Evolutionary conservation across 208 protist species (phyloP), one percentile per base, ranked within the genome.

Genomic region (Crithidia expoeki): DNA sequence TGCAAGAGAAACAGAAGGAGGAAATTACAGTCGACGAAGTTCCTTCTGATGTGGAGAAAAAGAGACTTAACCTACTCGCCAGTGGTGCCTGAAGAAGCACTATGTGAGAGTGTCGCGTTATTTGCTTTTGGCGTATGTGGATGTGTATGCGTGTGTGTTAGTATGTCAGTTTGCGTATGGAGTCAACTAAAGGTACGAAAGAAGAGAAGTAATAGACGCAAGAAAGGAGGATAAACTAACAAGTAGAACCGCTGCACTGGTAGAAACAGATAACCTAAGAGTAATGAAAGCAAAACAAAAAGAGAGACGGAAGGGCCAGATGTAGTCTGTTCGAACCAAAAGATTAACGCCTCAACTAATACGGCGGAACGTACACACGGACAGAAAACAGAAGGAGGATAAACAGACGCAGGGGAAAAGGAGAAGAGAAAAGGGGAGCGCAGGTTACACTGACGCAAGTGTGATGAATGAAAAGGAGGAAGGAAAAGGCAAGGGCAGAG

Each of bases 401-500:
- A 49, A 6, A 19, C 44, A 62, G 19, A 28, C 44, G 14, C 56
- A 56, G 28, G 42, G 49, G 49, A 40, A 40, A 40, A 14, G 12
- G 12, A 40, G 36, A 40, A 40, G 12, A 40, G 36, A 12, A 12
- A 40, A 40, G 36, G 36, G 12, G 12, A 40, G 36, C 36, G 36
- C 36, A 12, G 5, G 36, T 40, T 40, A 40, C 36, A 40, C 36
- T 40, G 36, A 40, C 36, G 36, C 36, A 40, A 34, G 10, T 4
- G 40, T 33, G 32, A 71, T 40, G 47, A 58, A 53, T 25, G 21
- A 52, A 38, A 71, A 2, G 12, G 36, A 53, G 42, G 56, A 63
- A 44, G n/a, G n/a, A n/a, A n/a, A n/a, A n/a, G n/a, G n/a, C n/a
- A 73, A 64, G 25, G 49, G 44, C 42, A 58, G 28, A 52, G 30